Conservation (phyloP, 1,284 basidiomycete species). For the Pholiota adiposa region DNA sequence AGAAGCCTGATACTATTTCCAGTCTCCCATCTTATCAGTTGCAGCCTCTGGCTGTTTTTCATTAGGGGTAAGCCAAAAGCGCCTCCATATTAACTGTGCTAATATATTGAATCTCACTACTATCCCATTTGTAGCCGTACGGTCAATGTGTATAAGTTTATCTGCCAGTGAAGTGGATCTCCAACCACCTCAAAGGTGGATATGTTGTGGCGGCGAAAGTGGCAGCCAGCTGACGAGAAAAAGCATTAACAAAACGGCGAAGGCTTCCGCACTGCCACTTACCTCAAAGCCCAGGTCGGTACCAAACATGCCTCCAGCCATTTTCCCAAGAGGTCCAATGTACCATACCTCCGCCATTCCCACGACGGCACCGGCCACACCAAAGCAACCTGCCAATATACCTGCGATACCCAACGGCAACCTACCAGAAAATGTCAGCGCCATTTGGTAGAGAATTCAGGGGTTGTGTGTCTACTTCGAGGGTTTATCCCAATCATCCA, state of each 20-base stretch:
- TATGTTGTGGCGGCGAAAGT: conserved; percentile 17
- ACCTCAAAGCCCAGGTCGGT: conserved; percentile 23
- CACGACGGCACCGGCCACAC: conserved; percentile 19
- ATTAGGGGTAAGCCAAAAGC: too few species aligned
- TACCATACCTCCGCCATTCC: conserved; percentile 24
- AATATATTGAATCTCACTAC: background rate
- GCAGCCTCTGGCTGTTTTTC: too few species aligned
- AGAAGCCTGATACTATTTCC: too few species aligned
- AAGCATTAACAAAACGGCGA: background rate
- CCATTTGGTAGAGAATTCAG: background rate
- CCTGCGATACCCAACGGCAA: conserved; percentile 18
- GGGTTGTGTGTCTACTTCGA: background rate
- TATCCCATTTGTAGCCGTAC: background rate
- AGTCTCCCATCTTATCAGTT: too few species aligned
- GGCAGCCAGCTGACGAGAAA: conserved; percentile 15
- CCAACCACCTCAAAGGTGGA: conserved; percentile 19
- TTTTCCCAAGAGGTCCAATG: conserved; percentile 18
- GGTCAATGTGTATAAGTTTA: conserved; percentile 1
- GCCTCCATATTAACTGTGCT: background rate
- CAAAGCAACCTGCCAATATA: conserved; percentile 17
- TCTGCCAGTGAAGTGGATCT: conserved; percentile 18
- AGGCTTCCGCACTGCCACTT: background rate
- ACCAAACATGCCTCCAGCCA: conserved; percentile 17
- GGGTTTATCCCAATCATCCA: conserved; percentile 19
- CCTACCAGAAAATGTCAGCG: background rate